These are phyloP conservation scores for Solanum gandarillasii DNA, from an alignment of 257 asterid genomes.

Conservation along the genomic window DNA sequence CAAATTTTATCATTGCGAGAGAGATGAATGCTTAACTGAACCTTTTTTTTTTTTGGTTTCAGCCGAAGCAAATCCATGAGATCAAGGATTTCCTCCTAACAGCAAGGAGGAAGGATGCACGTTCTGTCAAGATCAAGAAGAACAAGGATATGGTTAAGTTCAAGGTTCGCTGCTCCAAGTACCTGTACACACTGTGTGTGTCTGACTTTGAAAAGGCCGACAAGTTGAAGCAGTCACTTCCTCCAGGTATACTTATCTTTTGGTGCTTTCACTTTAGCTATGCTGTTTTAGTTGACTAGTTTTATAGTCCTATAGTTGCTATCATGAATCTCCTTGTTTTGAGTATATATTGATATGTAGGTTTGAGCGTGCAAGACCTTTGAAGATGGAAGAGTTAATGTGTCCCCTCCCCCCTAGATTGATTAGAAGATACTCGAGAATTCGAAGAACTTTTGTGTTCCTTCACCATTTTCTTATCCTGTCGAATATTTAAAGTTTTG, in stretches of 20 bases:
- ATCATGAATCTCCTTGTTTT: neutral
- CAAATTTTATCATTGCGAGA: too few species aligned
- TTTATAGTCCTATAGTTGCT: neutral
- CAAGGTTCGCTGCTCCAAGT: slow-evolving; percentile 26
- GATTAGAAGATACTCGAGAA: neutral
- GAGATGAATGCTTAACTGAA: neutral
- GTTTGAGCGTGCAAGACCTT: slow-evolving; percentile 28
- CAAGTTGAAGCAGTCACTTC: slow-evolving; percentile 29
- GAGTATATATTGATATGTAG: neutral
- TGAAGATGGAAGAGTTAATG: neutral
- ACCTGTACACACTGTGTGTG: slow-evolving; percentile 19
- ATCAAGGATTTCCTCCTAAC: slow-evolving; percentile 26
- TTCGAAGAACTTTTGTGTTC: neutral
- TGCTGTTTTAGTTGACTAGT: neutral
- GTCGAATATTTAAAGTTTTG: neutral
- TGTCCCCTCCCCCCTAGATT: neutral
- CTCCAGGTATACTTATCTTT: slow-evolving; percentile 8
- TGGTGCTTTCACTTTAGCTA: neutral
- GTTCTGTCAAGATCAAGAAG: slow-evolving; percentile 21
- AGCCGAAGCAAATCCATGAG: slow-evolving; percentile 24
- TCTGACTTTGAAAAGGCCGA: slow-evolving; percentile 21
- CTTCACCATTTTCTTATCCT: neutral
- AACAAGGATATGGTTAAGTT: slow-evolving; percentile 23
- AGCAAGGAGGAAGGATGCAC: slow-evolving; percentile 25
- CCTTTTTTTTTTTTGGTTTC: neutral